Conservation (phyloP, 2,329 filamentous ascomycete genomes). For the Sporothrix protearum region DNA sequence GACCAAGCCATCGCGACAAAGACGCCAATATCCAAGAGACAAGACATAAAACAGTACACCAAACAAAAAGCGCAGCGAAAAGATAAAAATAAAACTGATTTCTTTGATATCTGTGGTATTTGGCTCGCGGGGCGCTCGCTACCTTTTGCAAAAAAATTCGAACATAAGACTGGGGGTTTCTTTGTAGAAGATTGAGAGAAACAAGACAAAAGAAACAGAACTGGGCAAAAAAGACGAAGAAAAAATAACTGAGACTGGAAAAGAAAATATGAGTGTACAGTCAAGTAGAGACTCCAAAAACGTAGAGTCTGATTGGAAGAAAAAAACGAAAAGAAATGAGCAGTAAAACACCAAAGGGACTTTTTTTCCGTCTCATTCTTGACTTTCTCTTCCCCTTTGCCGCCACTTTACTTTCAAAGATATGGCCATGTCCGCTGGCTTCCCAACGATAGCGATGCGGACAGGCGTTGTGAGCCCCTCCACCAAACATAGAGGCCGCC, state of each 20-base stretch:
- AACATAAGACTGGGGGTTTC: not conserved
- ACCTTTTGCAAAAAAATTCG: conserved; percentile 1
- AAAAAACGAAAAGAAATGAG: not conserved
- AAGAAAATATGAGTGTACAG: not conserved
- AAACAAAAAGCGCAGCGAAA: not conserved
- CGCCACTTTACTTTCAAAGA: conserved; percentile 19
- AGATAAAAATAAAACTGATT: not conserved
- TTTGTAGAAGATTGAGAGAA: not conserved
- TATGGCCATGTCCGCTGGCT: too few species aligned
- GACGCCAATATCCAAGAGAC: not conserved
- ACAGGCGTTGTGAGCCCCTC: not conserved
- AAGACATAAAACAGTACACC: not conserved
- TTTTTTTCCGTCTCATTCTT: conserved; percentile 5
- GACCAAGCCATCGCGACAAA: not conserved
- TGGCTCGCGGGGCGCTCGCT: conserved; percentile 14
- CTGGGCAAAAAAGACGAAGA: not conserved
- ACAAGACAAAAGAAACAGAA: not conserved
- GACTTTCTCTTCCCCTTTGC: not conserved
- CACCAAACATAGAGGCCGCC: not conserved
- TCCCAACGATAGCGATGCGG: not conserved
- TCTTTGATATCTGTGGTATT: conserved; percentile 11
- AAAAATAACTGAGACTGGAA: not conserved
- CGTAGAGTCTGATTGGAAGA: not conserved
- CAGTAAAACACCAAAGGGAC: conserved; percentile 1
- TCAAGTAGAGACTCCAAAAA: not conserved